These are phyloP conservation scores for Geotrichum ghanense DNA, from an alignment of 805 yeast species.

Conservation along the genomic window DNA sequence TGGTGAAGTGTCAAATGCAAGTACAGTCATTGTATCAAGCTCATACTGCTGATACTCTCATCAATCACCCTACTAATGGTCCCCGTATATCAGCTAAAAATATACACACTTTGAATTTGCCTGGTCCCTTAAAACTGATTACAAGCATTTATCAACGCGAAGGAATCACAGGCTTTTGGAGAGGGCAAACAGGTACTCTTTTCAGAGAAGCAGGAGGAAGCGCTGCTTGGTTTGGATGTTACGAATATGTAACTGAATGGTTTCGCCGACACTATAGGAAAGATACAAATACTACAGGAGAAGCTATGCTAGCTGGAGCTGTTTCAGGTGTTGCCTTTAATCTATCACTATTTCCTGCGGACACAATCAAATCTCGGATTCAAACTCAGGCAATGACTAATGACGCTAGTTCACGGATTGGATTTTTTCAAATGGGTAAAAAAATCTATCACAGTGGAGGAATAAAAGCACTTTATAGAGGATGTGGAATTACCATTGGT, in stretches of 20 bases:
- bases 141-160: constrained; percentile 32
- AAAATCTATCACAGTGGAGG: constrained; percentile 45
- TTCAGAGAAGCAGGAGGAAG: constrained; percentile 82
- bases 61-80: constrained; percentile 12
- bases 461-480: constrained; percentile 62
- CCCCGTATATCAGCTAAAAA: constrained; percentile 3
- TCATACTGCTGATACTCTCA: constrained; percentile 11
- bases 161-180: constrained; percentile 74
- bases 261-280: constrained; percentile 3
- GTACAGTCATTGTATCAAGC: constrained; percentile 35
- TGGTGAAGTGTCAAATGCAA: constrained; percentile 80
- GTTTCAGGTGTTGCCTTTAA: constrained; percentile 78
- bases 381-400: constrained; percentile 45
- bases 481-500: constrained; percentile 67
- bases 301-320: constrained; percentile 69
- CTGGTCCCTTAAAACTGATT: constrained; percentile 26
- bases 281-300: constrained; percentile 28
- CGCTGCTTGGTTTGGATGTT: constrained; percentile 89
- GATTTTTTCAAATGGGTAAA: constrained; percentile 30
- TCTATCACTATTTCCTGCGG: constrained; percentile 74
- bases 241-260: constrained; percentile 38
- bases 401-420: constrained; percentile 22
- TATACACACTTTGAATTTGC: constrained; percentile 3
- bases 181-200: constrained; percentile 74
- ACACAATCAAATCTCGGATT: constrained; percentile 77